Evolutionary conservation across 106 monocot genomes (phyloP), one percentile per base, ranked within the genome.

Genomic region (Apostasia shenzhenica): DNA sequence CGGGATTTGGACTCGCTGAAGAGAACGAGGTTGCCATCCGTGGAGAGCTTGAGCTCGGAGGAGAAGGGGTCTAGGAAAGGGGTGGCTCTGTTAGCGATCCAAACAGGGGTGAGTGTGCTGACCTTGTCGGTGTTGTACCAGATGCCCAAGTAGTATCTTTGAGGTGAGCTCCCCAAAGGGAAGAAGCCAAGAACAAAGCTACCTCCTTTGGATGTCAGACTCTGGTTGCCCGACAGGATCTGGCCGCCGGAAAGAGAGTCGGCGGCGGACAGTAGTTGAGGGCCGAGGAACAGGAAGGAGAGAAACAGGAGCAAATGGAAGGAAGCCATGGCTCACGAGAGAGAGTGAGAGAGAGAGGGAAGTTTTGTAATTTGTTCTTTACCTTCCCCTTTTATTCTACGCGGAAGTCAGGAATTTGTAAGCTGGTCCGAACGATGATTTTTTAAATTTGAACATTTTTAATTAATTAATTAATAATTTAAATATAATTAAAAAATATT

Each of bases 161-260:
- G 26, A 13, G 8, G 6, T 1, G 66, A 47, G 5, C 48, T 46
- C n/a, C 66, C 66, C 5, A 48, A 48, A 47, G 3, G 45, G 66
- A 66, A 66, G 48, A 66, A 66, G 5, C 66, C 66, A 6, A 66
- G 66, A 12, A 12, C 66, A 47, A 66, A 66, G 45, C 48, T 66
- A 12, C 66, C 66, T 1, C 5, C 5, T 11, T 48, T 14, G 45
- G 66, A 66, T 8, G 37, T 66, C 13, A 66, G 45, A 45, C 45
- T 55, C 14, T 56, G 55, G 2, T 7, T 10, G 48, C 69, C 69
- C n/a, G 69, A 69, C n/a, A 69, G 69, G n/a, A 55, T 38, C 51
- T 69, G 69, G 55, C 12, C 56, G 11, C 3, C 10, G 39, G 43
- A 51, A 43, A 69, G 54, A 42, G 69, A 56, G 38, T 66, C 45